phyloP scores from a whole-genome alignment of 2,329 filamentous ascomycete species.

The Arthrobotrys megalospora region DNA sequence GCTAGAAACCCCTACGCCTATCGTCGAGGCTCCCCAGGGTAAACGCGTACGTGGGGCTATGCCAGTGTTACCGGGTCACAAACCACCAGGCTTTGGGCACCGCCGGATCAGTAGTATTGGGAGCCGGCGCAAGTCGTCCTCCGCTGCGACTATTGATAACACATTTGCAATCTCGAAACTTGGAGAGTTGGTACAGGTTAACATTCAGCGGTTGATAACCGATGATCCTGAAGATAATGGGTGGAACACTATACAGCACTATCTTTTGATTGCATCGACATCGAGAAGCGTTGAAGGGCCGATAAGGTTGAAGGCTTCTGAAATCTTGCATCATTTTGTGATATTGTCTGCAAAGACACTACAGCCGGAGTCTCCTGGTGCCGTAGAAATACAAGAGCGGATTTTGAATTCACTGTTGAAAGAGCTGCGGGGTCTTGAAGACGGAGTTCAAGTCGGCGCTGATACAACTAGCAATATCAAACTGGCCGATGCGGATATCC shows the following conservation, averaged over 20 bases:
- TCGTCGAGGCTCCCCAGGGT: slow-evolving; percentile 56
- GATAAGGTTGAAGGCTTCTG: slow-evolving; percentile 70
- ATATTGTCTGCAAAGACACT: slow-evolving; percentile 68
- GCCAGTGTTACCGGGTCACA: slow-evolving; percentile 67
- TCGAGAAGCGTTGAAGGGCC: slow-evolving; percentile 67
- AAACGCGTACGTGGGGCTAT: slow-evolving; percentile 65
- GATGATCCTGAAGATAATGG: slow-evolving; percentile 79
- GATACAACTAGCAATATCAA: slow-evolving; percentile 45
- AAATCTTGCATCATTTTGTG: slow-evolving; percentile 70
- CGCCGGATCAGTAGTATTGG: slow-evolving; percentile 41
- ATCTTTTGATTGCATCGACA: slow-evolving; percentile 71
- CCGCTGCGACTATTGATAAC: slow-evolving; percentile 69
- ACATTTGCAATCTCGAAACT: slow-evolving; percentile 81
- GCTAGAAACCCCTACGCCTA: slow-evolving; percentile 40
- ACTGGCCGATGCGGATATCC: slow-evolving; percentile 80
- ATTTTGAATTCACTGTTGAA: slow-evolving; percentile 68
- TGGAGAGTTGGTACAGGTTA: slow-evolving; percentile 80
- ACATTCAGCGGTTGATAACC: slow-evolving; percentile 80
- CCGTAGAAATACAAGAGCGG: slow-evolving; percentile 66
- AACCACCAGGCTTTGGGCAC: slow-evolving; percentile 70
- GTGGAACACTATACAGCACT: slow-evolving; percentile 78
- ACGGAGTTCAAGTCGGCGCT: slow-evolving; percentile 79
- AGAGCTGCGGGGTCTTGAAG: slow-evolving; percentile 70
- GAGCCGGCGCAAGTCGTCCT: slow-evolving; percentile 53
- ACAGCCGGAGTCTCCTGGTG: slow-evolving; percentile 67